phyloP scores from a whole-genome alignment of 768 basidiomycete genomes.

The Artomyces pyxidatus region DNA sequence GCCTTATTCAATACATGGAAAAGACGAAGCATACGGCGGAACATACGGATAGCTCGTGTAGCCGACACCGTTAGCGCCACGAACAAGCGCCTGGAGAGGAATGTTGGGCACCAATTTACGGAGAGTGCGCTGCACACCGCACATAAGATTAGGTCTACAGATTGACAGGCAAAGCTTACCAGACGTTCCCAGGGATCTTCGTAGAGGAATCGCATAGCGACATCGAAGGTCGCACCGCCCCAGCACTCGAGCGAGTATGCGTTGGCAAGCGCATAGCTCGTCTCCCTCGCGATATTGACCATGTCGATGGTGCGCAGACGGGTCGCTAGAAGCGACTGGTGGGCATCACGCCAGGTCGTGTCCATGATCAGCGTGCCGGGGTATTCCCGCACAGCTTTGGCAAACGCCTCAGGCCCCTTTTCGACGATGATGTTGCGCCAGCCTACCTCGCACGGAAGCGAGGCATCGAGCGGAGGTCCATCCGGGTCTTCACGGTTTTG shows the following conservation, averaged over 20 bases:
- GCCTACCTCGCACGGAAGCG: conserved; percentile 75
- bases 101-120: conserved; percentile 97
- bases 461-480: conserved; percentile 68
- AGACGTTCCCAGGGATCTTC: conserved; percentile 99
- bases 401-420: conserved; percentile 95
- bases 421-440: conserved; percentile 99
- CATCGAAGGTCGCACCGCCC: conserved; percentile 99
- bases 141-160: neutral
- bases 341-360: conserved; percentile 99
- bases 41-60: conserved; percentile 96
- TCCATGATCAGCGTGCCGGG: conserved; percentile 96
- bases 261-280: conserved; percentile 88
- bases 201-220: conserved; percentile 98
- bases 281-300: conserved; percentile 97
- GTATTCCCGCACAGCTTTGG: conserved; percentile 94
- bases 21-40: conserved; percentile 44
- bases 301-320: conserved; percentile 94
- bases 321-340: conserved; percentile 95
- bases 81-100: conserved; percentile 95
- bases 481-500: conserved; percentile 71
- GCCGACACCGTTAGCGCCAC: conserved; percentile 98
- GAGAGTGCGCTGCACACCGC: conserved; percentile 58
- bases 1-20: conserved; percentile 6
- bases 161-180: conserved; percentile 34
- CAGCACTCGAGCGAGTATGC: conserved; percentile 97